Conservation (phyloP, 2,329 filamentous ascomycete genomes). For the Magnaporthiopsis incrustans region DNA sequence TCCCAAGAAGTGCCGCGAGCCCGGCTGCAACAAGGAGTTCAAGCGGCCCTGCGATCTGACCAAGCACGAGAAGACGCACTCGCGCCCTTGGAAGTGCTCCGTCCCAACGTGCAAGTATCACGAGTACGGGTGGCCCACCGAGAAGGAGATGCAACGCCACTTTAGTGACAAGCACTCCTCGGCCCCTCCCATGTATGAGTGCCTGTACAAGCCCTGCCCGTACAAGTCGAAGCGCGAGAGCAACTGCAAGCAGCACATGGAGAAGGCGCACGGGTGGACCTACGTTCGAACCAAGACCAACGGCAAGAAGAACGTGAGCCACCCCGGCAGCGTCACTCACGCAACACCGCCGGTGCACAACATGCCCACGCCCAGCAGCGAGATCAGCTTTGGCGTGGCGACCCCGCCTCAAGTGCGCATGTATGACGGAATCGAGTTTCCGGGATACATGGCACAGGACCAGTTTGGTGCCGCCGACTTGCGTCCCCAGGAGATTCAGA, state of each 20-base stretch:
- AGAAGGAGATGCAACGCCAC: slow-evolving; percentile 95
- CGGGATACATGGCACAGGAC: slow-evolving; percentile 37
- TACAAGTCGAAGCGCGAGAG: slow-evolving; percentile 95
- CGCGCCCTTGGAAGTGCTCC: slow-evolving; percentile 90
- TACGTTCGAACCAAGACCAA: slow-evolving; percentile 88
- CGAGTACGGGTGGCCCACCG: slow-evolving; percentile 86
- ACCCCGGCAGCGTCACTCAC: slow-evolving; percentile 38
- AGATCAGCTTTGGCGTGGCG: slow-evolving; percentile 43
- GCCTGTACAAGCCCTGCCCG: slow-evolving; percentile 72
- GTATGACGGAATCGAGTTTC: slow-evolving; percentile 35
- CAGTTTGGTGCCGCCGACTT: slow-evolving; percentile 38
- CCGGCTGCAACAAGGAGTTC: slow-evolving; percentile 81
- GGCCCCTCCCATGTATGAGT: slow-evolving; percentile 74
- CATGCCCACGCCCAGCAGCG: slow-evolving; percentile 54
- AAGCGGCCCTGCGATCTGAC: slow-evolving; percentile 95
- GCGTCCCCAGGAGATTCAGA: slow-evolving; percentile 29
- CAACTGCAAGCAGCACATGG: slow-evolving; percentile 98
- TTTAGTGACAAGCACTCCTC: slow-evolving; percentile 91
- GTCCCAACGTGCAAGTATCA: slow-evolving; percentile 80
- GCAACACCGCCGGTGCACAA: slow-evolving; percentile 53
- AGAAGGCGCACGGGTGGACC: slow-evolving; percentile 87
- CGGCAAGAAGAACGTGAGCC: slow-evolving; percentile 46
- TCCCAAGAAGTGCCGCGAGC: slow-evolving; percentile 67
- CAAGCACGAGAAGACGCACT: slow-evolving; percentile 97
- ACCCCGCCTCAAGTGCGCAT: slow-evolving; percentile 45